phyloP scores from a whole-genome alignment of 768 basidiomycete genomes.

The Mrakia gelida region DNA sequence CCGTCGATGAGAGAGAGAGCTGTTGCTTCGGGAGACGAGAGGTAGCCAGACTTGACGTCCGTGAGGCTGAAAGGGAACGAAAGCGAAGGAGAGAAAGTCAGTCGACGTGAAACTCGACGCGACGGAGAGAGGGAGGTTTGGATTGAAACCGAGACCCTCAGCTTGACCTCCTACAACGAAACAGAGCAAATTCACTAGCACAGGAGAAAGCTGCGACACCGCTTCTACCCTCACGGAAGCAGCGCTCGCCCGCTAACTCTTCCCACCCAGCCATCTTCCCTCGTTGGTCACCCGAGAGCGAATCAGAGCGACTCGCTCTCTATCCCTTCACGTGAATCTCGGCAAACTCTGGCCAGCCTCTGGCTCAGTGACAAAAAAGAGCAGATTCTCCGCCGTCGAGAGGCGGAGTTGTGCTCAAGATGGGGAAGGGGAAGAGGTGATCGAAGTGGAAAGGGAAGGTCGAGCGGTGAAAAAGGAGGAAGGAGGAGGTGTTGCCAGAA shows the following conservation, averaged over 20 bases:
- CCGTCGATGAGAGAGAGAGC: slow-evolving; percentile 31
- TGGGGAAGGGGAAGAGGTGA: background rate
- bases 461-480: background rate
- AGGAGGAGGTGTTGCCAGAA: background rate
- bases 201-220: too few relatives aligned
- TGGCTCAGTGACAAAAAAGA: too few relatives aligned
- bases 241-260: too few relatives aligned
- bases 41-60: slow-evolving; percentile 50
- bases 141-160: background rate
- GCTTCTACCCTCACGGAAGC: too few relatives aligned
- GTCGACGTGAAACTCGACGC: background rate
- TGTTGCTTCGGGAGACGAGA: background rate
- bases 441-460: background rate
- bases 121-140: background rate
- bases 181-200: too few relatives aligned
- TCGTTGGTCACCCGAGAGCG: too few relatives aligned
- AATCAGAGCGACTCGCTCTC: too few relatives aligned
- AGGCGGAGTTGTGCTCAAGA: background rate
- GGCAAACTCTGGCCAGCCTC: too few relatives aligned
- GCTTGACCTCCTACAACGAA: too few relatives aligned
- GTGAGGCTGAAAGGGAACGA: slow-evolving; percentile 57
- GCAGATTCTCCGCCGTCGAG: too few relatives aligned
- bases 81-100: background rate
- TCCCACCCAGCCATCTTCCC: too few relatives aligned
- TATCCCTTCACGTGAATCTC: too few relatives aligned